Conservation (phyloP, 331 rosid genomes). For the Dryas integrifolia region DNA sequence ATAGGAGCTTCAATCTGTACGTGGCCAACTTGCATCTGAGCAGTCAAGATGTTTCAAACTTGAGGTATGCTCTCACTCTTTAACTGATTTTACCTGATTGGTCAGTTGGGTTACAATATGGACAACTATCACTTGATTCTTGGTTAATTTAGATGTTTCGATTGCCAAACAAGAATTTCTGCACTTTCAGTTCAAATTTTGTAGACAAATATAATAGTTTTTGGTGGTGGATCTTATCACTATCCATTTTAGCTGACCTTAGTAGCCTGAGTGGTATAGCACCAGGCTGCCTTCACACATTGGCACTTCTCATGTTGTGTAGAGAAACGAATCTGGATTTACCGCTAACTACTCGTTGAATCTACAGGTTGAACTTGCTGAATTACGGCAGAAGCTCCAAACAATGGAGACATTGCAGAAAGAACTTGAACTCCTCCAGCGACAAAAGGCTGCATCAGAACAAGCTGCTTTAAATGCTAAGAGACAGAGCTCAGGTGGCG, state of each 20-base stretch:
- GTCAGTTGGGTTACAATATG: not conserved
- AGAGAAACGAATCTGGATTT: not conserved
- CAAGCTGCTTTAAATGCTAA: constrained; percentile 68
- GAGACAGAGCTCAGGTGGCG: constrained; percentile 75
- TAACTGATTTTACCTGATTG: not conserved
- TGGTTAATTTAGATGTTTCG: not conserved
- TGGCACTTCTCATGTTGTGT: not conserved
- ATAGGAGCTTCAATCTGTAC: constrained; percentile 94
- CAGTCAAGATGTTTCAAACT: constrained; percentile 97
- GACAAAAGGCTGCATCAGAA: constrained; percentile 88
- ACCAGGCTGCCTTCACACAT: not conserved
- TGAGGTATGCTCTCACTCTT: constrained; percentile 51
- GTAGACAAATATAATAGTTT: not conserved
- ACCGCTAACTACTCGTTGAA: constrained; percentile 23
- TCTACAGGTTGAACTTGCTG: constrained; percentile 81
- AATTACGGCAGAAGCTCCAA: constrained; percentile 89
- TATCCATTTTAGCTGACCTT: not conserved
- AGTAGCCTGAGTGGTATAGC: not conserved
- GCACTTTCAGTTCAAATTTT: not conserved
- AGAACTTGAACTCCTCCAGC: constrained; percentile 87
- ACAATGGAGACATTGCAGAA: constrained; percentile 74
- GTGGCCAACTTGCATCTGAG: constrained; percentile 88
- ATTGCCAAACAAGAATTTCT: not conserved
- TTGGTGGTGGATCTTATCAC: not conserved
- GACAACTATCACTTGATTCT: not conserved